Evolutionary conservation across 2,329 filamentous ascomycete species (phyloP), one percentile per base, ranked within the genome.

Genomic region (Cordyceps militaris): DNA sequence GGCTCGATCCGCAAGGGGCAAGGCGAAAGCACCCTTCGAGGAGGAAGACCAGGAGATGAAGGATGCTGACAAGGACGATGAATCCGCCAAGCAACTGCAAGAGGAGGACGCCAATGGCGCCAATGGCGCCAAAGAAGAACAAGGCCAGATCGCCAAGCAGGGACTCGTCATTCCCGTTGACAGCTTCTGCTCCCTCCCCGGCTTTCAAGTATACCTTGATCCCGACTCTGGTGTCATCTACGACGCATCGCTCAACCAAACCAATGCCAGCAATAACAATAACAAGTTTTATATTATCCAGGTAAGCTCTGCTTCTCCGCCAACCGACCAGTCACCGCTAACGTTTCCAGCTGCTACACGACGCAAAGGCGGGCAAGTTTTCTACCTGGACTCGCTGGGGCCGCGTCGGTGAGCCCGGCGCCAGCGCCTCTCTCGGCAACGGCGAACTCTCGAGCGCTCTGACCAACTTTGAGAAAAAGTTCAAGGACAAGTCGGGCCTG

Each of bases 221-320:
- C 71, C 79, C 1, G 71, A 79, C 40, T 62, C 65, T 21, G 83
- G 84, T 21, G 72, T 87, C 57, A 89, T 93, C 49, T 93, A 83
- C 69, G 90, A 95, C 67, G 89, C 88, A 0, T 85, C 87, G 0
- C 75, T 95, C 47, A 94, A 92, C 63, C 87, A 92, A 68, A 88
- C 89, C 11, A 88, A 91, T 63, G 76, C 88, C 0, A 73, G 76
- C 0, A 71, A 79, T 48, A 94, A 93, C 67, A 88, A 88, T 70
- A 93, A 94, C 70, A 94, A 94, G 63, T 93, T 92, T 69, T 93
- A 92, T 66, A 82, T 83, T 28, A 69, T 91, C 28, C 88, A 93
- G 75, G 75, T 89, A 56, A 19, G n/a, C 7, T 8, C 11, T 10
- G 14, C n/a, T 16, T 14, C 26, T 26, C 44, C 24, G 19, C n/a